Evolutionary conservation across 2,329 filamentous ascomycete genomes (phyloP).

Genomic region (Metarhizium album): DNA sequence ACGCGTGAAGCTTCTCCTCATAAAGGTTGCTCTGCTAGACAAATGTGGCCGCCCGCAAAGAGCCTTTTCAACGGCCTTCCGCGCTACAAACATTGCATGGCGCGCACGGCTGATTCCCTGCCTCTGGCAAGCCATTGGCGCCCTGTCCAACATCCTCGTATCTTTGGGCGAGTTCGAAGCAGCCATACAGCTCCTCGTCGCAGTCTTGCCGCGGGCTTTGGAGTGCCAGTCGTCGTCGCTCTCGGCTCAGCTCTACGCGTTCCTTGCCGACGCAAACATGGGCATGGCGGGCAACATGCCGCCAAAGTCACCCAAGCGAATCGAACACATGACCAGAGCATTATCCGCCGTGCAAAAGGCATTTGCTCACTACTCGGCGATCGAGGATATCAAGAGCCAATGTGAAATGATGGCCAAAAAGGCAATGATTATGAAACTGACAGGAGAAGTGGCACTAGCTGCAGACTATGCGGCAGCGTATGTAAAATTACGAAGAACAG

Average conservation of each 20-base stretch:
- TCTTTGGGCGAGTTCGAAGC: constrained; percentile 60
- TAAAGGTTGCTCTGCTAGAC: constrained; percentile 62
- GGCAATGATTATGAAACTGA: constrained; percentile 61
- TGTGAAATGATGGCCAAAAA: constrained; percentile 77
- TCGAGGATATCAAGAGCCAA: constrained; percentile 57
- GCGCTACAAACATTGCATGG: constrained; percentile 65
- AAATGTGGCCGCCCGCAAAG: constrained; percentile 58
- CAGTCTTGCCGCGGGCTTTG: constrained; percentile 64
- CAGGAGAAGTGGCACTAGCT: constrained; percentile 51
- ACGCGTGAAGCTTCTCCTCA: constrained; percentile 58
- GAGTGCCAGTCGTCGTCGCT: constrained; percentile 57
- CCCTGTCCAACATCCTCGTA: constrained; percentile 57
- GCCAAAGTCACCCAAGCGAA: constrained; percentile 32
- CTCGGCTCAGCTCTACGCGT: constrained; percentile 55
- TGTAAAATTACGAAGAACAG: constrained; percentile 40
- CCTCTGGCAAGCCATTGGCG: constrained; percentile 62
- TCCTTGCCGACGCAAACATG: constrained; percentile 68
- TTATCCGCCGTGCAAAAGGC: constrained; percentile 51
- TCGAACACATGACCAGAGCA: constrained; percentile 48
- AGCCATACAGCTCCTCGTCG: constrained; percentile 52
- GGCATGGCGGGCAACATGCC: constrained; percentile 54
- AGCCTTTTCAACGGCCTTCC: constrained; percentile 65
- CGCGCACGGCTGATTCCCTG: constrained; percentile 55
- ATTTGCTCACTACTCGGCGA: constrained; percentile 50
- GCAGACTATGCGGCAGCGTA: constrained; percentile 59